Conservation (phyloP, 1,284 basidiomycete species). For the Austropuccinia psidii region DNA sequence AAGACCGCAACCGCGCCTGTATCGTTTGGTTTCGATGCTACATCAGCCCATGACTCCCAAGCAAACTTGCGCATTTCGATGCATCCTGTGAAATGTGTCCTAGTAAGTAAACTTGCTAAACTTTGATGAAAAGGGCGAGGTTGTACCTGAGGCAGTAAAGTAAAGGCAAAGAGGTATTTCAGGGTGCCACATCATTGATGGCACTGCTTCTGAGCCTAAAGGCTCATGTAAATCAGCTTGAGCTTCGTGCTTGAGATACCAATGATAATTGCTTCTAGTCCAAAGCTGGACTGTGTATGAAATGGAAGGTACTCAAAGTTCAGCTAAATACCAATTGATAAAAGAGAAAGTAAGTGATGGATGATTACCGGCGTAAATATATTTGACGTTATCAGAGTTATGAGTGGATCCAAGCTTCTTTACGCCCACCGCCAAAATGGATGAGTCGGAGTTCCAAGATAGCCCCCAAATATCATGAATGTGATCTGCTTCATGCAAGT, state of each 20-base stretch:
- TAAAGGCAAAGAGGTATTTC: slow-evolving; percentile 65
- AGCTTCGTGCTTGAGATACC: slow-evolving; percentile 87
- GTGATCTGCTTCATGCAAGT: slow-evolving; percentile 55
- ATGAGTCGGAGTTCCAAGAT: slow-evolving; percentile 81
- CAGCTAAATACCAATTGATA: too few relatives aligned
- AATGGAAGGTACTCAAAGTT: too few relatives aligned
- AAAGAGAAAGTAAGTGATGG: neutral
- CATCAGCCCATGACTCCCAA: slow-evolving; percentile 68
- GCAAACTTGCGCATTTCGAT: slow-evolving; percentile 59
- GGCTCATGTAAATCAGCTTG: slow-evolving; percentile 44
- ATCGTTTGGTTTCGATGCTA: slow-evolving; percentile 60
- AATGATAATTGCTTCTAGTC: slow-evolving; percentile 87
- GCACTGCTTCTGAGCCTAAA: slow-evolving; percentile 45
- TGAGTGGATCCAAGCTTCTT: slow-evolving; percentile 58
- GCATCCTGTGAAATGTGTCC: slow-evolving; percentile 54
- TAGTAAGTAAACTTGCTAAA: neutral
- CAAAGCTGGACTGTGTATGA: slow-evolving; percentile 71
- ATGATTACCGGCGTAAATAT: slow-evolving; percentile 9
- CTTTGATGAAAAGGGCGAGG: neutral
- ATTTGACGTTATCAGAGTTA: slow-evolving; percentile 54
- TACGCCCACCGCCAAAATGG: slow-evolving; percentile 75
- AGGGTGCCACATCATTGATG: slow-evolving; percentile 65
- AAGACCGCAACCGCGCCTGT: slow-evolving; percentile 79
- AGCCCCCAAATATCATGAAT: slow-evolving; percentile 67
- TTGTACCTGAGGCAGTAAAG: slow-evolving; percentile 54